These are phyloP conservation scores for Coemansia pectinata DNA, from an alignment of 192 early-diverging fungal genomes.

Conservation along the genomic window DNA sequence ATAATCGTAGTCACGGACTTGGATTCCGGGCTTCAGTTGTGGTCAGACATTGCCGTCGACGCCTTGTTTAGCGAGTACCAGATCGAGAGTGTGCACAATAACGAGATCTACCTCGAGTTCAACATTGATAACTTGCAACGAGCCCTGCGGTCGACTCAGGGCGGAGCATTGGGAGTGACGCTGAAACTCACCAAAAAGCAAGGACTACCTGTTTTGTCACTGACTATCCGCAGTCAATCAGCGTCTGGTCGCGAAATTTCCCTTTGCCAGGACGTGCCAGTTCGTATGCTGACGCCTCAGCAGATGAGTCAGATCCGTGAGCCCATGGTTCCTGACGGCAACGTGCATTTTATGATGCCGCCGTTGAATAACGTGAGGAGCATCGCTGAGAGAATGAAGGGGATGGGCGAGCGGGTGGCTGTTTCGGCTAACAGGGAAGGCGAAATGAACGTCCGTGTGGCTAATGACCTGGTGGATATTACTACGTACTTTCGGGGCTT, in stretches of 20 bases:
- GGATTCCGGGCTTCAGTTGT: slow-evolving; percentile 70
- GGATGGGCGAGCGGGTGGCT: slow-evolving; percentile 60
- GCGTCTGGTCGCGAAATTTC: slow-evolving; percentile 20
- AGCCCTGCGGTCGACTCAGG: slow-evolving; percentile 63
- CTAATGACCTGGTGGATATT: slow-evolving; percentile 60
- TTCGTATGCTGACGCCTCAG: slow-evolving; percentile 54
- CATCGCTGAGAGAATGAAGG: slow-evolving; percentile 68
- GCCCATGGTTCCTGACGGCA: slow-evolving; percentile 59
- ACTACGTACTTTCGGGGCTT: slow-evolving; percentile 63
- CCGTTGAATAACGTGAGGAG: slow-evolving; percentile 64
- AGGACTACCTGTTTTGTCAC: slow-evolving; percentile 22
- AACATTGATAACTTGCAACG: slow-evolving; percentile 64
- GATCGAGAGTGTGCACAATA: slow-evolving; percentile 62
- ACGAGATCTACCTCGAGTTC: slow-evolving; percentile 75
- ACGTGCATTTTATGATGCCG: slow-evolving; percentile 80
- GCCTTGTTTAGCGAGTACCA: slow-evolving; percentile 71
- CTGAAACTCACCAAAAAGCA: slow-evolving; percentile 69
- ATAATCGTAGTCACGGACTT: slow-evolving; percentile 66
- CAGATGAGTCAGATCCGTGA: slow-evolving; percentile 63
- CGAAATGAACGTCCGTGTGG: slow-evolving; percentile 61
- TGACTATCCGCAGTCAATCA: slow-evolving; percentile 42
- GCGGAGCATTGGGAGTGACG: slow-evolving; percentile 50
- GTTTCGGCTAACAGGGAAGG: slow-evolving; percentile 74
- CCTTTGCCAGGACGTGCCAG: slow-evolving; percentile 64
- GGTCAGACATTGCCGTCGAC: slow-evolving; percentile 58